Conservation (phyloP, 2,329 filamentous ascomycete genomes). For the Lasiodiplodia theobromae region DNA sequence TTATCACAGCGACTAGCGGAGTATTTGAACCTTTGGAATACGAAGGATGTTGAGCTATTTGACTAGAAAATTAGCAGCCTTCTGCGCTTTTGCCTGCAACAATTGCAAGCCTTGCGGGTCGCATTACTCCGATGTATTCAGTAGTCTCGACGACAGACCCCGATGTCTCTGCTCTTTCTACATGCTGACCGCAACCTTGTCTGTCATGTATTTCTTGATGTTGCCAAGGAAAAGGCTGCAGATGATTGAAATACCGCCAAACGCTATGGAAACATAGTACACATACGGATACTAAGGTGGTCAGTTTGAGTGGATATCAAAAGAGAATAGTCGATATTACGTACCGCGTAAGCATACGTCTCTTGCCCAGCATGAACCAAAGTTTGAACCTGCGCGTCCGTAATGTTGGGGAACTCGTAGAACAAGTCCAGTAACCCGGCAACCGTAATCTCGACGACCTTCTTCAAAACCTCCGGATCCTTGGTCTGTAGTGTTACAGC, state of each 20-base stretch:
- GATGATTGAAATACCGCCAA: constrained; percentile 24
- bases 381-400: constrained; percentile 1
- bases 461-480: not conserved
- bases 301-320: not conserved
- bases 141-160: not conserved
- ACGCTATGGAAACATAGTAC: constrained; percentile 28
- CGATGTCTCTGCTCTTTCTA: not conserved
- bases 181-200: constrained; percentile 24
- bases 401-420: constrained; percentile 21
- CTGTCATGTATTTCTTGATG: constrained; percentile 33
- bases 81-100: not conserved
- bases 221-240: constrained; percentile 24
- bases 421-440: constrained; percentile 18
- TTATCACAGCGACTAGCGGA: too few relatives aligned
- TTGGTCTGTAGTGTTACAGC: constrained; percentile 18
- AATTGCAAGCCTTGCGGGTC: not conserved
- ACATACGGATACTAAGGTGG: constrained; percentile 25
- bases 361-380: constrained; percentile 21
- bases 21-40: too few relatives aligned
- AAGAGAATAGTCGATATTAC: not conserved
- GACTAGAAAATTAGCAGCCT: too few relatives aligned
- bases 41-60: too few relatives aligned
- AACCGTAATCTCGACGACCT: constrained; percentile 22
- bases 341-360: constrained; percentile 20
- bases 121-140: not conserved